phyloP scores from a whole-genome alignment of 208 protist genomes.

The Leishmania mexicana region DNA sequence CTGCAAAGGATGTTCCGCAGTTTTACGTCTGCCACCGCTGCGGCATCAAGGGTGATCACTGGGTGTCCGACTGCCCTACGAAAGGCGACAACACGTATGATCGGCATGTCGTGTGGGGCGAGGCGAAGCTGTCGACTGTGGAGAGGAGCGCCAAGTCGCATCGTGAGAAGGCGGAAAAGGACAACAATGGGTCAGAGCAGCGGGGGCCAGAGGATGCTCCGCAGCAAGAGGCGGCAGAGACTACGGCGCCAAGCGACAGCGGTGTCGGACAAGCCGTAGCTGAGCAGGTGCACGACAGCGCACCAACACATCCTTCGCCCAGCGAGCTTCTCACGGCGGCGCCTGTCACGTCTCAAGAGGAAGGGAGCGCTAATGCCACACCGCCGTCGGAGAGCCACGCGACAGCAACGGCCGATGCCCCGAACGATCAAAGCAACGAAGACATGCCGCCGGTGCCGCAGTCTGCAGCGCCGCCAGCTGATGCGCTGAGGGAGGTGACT shows the following conservation, averaged over 20 bases:
- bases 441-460: constrained; percentile 40
- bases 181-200: not conserved
- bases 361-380: not conserved
- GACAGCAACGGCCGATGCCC: not conserved
- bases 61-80: constrained; percentile 75
- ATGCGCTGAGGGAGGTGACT: constrained; percentile 41
- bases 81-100: constrained; percentile 66
- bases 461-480: constrained; percentile 19
- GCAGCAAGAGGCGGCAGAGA: not conserved
- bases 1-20: constrained; percentile 55
- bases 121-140: constrained; percentile 45
- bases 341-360: not conserved
- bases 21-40: constrained; percentile 89
- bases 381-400: not conserved
- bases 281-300: not conserved
- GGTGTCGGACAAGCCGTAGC: not conserved
- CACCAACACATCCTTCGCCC: not conserved
- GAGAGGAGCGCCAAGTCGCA: constrained; percentile 3
- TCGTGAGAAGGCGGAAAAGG: not conserved
- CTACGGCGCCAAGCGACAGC: not conserved
- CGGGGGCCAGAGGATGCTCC: not conserved
- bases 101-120: constrained; percentile 69
- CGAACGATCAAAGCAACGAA: constrained; percentile 24
- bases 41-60: constrained; percentile 76
- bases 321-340: not conserved